Evolutionary conservation across 169 alveolate species (phyloP), one percentile per base, ranked within the genome.

Genomic region (Plasmodium falciparum): DNA sequence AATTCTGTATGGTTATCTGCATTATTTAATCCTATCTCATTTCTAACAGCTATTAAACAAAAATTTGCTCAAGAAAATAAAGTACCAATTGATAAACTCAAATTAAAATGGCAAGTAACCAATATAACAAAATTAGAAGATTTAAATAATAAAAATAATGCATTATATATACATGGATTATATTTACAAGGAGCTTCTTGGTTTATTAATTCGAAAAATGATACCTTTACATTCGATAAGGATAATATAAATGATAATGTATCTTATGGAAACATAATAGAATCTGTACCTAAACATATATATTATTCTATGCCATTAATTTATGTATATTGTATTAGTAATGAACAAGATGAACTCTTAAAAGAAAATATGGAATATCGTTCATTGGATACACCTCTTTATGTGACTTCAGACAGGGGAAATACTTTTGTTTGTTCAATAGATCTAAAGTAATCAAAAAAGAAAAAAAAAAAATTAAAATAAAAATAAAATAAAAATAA

Each of bases 21-120:
- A 62, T 96, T 98, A 59, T 98, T 97, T 95, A 98, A 98, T 88
- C 99, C 99, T 47, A 98, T 97, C 98, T 96, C 98, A 15, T 98
- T 97, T 89, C 91, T 98, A 61, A 98, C 99, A 6, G 99, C 99
- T 43, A 97, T 98, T 74, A 97, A 95, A 97, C 98, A 98, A 93
- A 70, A 69, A 17, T 70, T 65, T 62, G 61, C 75, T 9, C 89
- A 78, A 65, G 76, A 78, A 56, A 78, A 78, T 65, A 78, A 22
- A 29, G 89, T 78, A 1, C 89, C 89, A 50, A 78, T 78, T 33
- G 89, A 78, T 78, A 63, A 78, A 58, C 58, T 78, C 29, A 78
- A 45, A 59, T 59, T 78, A 56, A 78, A 78, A 70, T 78, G 89
- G 89, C 76, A 78, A 3, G 89, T 78, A 29, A 78, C 89, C 47